Percentiles rank a stretch among this genome's conserved stretches.
Conservation (phyloP, 768 basidiomycete genomes). For the Naganishia friedmannii region DNA sequence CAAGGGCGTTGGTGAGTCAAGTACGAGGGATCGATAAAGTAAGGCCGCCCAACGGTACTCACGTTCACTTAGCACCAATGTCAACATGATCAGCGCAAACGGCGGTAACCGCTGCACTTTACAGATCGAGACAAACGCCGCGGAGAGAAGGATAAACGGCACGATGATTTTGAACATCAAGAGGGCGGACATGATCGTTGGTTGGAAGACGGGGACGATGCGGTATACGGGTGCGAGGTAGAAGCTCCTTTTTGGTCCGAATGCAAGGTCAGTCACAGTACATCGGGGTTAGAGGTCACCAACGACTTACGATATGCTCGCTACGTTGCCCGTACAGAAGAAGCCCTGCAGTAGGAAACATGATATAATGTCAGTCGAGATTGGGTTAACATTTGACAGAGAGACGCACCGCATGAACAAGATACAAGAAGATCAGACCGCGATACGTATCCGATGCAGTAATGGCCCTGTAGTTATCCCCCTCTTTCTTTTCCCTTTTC, state of each 20-base stretch:
- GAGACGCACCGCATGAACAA: constrained; percentile 69
- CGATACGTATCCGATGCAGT: constrained; percentile 13
- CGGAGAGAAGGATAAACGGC: constrained; percentile 74
- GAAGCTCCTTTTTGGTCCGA: constrained; percentile 60
- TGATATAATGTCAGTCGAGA: not conserved
- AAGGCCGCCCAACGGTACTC: constrained; percentile 33
- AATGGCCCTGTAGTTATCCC: constrained; percentile 1
- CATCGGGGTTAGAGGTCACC: not conserved
- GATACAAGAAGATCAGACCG: constrained; percentile 77
- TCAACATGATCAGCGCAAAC: constrained; percentile 75
- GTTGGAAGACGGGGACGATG: constrained; percentile 77
- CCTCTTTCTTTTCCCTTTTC: not conserved
- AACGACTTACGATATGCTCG: constrained; percentile 67
- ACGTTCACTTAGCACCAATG: constrained; percentile 71
- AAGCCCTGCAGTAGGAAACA: constrained; percentile 3
- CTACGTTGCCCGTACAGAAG: constrained; percentile 58
- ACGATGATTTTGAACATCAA: constrained; percentile 76
- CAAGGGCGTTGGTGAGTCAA: not conserved
- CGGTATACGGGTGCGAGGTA: constrained; percentile 85
- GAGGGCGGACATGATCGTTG: constrained; percentile 74
- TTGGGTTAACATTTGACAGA: not conserved
- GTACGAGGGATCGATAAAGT: constrained; percentile 25
- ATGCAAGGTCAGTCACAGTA: too few relatives aligned
- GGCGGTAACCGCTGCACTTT: constrained; percentile 67
- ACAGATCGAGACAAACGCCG: constrained; percentile 67